Evolutionary conservation across 2,329 filamentous ascomycete species (phyloP).

Genomic region (Apiospora kogelbergensis): DNA sequence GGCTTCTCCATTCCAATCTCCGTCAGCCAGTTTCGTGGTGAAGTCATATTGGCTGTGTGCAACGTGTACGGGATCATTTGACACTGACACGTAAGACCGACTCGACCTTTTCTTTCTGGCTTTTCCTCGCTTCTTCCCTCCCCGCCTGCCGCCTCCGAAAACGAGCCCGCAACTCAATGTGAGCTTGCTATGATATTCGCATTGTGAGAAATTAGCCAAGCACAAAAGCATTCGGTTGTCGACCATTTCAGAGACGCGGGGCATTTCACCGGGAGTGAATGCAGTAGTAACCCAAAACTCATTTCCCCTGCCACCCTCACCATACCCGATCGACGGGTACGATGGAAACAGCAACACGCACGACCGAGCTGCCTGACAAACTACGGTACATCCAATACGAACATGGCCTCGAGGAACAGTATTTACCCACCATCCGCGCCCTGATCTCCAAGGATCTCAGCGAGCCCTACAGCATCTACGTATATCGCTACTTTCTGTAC

Average conservation of each 20-base stretch:
- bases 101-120: background rate
- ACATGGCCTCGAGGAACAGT: slow-evolving; percentile 58
- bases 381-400: slow-evolving; percentile 63
- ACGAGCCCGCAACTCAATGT: background rate
- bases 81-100: background rate
- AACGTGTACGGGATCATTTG: background rate
- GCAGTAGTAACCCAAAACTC: background rate
- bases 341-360: background rate
- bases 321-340: background rate
- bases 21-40: background rate
- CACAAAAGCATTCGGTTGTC: background rate
- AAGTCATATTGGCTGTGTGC: background rate
- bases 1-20: background rate
- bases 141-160: background rate
- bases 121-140: background rate
- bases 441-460: slow-evolving; percentile 95
- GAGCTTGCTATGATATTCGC: background rate
- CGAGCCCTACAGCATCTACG: slow-evolving; percentile 98
- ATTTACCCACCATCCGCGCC: slow-evolving; percentile 84
- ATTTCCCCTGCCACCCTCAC: background rate
- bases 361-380: slow-evolving; percentile 41
- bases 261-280: background rate
- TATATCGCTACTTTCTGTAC: slow-evolving; percentile 96
- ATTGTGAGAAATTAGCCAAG: background rate
- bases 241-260: background rate